Evolutionary conservation across 371 early-diverging fungal species (phyloP), one percentile per base, ranked within the genome.

Genomic region (Chytridium lagenaria): DNA sequence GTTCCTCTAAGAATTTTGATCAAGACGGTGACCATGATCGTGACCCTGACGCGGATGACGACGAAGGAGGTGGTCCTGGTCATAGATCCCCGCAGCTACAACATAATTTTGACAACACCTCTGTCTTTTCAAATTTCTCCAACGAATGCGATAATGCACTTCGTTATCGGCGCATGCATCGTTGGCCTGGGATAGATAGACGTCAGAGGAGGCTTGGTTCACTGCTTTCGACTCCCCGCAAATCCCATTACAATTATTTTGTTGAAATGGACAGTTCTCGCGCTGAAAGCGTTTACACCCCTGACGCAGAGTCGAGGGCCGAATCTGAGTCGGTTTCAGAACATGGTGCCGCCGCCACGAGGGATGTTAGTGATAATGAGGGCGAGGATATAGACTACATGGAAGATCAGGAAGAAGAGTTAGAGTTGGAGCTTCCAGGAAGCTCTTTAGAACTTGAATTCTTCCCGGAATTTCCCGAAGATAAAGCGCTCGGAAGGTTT

Each of bases 321-420:
- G 55, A 52, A 26, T 52, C 55, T 26, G 55, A 52, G 23, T 52
- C 55, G 10, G 61, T 61, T 7, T 61, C 31, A 36, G 61, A 61
- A 34, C 5, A 26, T 7, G 36, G n/a, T 10, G 26, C 26, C 26
- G 26, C 16, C 55, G 23, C n/a, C 55, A 52, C 55, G 5, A 10
- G 55, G 26, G 55, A 52, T 26, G 55, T 26, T 12, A 52, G 55
- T 23, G 55, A 52, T 61, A 26, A 28, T 61, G 61, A 61, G 10
- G 55, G 55, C 10, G 55, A 55, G 55, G 16, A 55, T 10, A n/a
- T n/a, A n/a, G n/a, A n/a, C n/a, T 16, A 28, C 10, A 28, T 7
- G 5, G 61, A 61, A 2, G 61, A 61, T 15, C 34, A 16, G 7
- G 57, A 23, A 16, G 26, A 26, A 5, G 57, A 26, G 30, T 10